These are phyloP conservation scores for Fusarium sterilihyphosum DNA, from an alignment of 2,329 filamentous ascomycete species.

Conservation along the genomic window DNA sequence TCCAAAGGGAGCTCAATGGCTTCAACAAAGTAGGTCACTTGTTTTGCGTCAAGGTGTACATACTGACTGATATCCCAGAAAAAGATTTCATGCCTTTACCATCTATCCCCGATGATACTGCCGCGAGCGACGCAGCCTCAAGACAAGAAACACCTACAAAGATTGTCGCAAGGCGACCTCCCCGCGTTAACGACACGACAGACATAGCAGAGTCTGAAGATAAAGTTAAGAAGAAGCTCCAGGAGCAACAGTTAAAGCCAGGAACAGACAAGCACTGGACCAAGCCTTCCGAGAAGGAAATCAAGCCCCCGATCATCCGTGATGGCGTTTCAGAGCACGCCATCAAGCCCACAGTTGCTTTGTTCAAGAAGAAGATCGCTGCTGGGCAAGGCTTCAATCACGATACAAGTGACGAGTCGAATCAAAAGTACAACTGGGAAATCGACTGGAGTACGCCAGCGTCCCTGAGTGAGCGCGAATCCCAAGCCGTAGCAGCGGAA, in stretches of 20 bases:
- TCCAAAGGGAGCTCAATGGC: slow-evolving; percentile 13
- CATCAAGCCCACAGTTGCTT: slow-evolving; percentile 35
- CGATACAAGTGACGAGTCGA: background rate
- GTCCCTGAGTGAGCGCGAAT: slow-evolving; percentile 2
- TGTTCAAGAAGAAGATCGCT: slow-evolving; percentile 32
- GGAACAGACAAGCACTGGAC: background rate
- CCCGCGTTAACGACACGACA: background rate
- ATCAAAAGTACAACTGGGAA: slow-evolving; percentile 24
- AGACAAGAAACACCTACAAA: slow-evolving; percentile 21
- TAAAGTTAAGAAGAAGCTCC: slow-evolving; percentile 1
- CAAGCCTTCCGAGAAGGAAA: slow-evolving; percentile 12
- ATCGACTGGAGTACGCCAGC: slow-evolving; percentile 21
- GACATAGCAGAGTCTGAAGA: background rate
- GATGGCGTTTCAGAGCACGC: slow-evolving; percentile 40
- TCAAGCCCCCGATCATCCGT: slow-evolving; percentile 33
- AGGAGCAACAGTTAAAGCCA: background rate
- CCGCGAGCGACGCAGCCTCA: slow-evolving; percentile 2
- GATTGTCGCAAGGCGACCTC: background rate
- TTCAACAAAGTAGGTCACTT: slow-evolving; percentile 26
- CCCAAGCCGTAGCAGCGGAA: slow-evolving; percentile 24
- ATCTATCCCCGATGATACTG: background rate
- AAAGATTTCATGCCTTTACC: slow-evolving; percentile 8
- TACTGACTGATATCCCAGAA: slow-evolving; percentile 24
- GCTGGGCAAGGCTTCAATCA: slow-evolving; percentile 16
- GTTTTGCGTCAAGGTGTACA: too few relatives aligned